Evolutionary conservation across 2,329 filamentous ascomycete species (phyloP), one percentile per base, ranked within the genome.

Genomic region (Neurospora sp.): DNA sequence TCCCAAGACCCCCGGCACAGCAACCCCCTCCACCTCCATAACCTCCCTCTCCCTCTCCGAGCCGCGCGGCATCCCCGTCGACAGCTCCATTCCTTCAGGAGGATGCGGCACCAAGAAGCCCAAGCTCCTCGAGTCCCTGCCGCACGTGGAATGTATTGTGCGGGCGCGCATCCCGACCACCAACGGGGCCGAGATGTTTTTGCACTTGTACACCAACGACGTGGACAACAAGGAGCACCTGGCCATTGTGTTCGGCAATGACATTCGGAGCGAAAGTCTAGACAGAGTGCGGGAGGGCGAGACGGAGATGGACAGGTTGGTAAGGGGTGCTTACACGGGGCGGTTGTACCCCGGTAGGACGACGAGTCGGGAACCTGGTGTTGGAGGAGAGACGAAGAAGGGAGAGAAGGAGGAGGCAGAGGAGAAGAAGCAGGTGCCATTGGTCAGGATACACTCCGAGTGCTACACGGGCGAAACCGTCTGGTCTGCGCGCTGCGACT

Each of bases 401-500:
- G 19, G 33, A 28, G 43, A 68, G 43, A 37, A 67, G 71, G 65
- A 17, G 10, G 28, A 37, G 41, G n/a, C 43, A 38, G 65, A 67
- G 17, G 40, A 66, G 17, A 10, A 62, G 3, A n/a, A 65, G 5
- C 66, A 57, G 10, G 36, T 15, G 39, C 80, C 91, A 1, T 83
- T 99, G 46, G 95, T 99, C 66, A 88, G 96, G 70, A 99, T 99
- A 77, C 96, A 99, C 80, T 97, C 92, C 3, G 96, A 99, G 81
- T 99, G 96, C 82, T 99, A 99, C 80, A 99, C 96, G 0, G 96
- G 96, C 71, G 96, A 99, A 83, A 99, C 96, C 0, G 96, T 96
- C 0, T 98, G 96, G 96, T 97, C 94, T 8, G 95, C 96, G 41
- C 89, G 96, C 37, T 99, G 96, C 82, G 96, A 99, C 81, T 99